Conservation (phyloP, 345 rosid species). For the Gynandropsis gynandra region DNA sequence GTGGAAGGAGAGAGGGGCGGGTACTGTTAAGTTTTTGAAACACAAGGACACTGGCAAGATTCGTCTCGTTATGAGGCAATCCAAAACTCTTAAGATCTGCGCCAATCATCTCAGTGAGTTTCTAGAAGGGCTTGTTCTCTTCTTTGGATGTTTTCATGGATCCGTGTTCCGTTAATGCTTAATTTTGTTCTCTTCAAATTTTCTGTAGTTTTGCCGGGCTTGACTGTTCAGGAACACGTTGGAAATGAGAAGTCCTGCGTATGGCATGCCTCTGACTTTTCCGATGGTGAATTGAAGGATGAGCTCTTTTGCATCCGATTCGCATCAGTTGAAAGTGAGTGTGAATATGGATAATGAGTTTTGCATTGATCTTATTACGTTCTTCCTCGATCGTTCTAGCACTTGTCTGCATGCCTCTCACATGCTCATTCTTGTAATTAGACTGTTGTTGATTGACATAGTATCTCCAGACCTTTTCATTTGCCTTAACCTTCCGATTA, state of each 20-base stretch:
- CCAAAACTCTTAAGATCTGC: constrained; percentile 96
- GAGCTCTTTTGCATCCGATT: constrained; percentile 35
- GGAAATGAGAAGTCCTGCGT: constrained; percentile 76
- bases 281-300: constrained; percentile 54
- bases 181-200: neutral
- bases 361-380: neutral
- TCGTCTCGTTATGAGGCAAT: constrained; percentile 87
- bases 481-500: neutral
- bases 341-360: neutral
- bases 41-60: constrained; percentile 74
- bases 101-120: constrained; percentile 79
- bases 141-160: neutral
- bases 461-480: neutral
- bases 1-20: constrained; percentile 98
- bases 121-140: neutral
- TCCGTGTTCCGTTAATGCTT: constrained; percentile 1
- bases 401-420: neutral
- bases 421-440: neutral
- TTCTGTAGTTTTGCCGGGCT: constrained; percentile 40
- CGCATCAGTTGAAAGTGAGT: constrained; percentile 32
- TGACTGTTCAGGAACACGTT: constrained; percentile 56
- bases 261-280: constrained; percentile 68
- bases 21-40: constrained; percentile 78
- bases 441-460: too few relatives aligned
- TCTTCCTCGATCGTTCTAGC: neutral